Evolutionary conservation across 495 filamentous ascomycete species (phyloP), one percentile per base, ranked within the genome.

Genomic region (Aspergillus affinis): DNA sequence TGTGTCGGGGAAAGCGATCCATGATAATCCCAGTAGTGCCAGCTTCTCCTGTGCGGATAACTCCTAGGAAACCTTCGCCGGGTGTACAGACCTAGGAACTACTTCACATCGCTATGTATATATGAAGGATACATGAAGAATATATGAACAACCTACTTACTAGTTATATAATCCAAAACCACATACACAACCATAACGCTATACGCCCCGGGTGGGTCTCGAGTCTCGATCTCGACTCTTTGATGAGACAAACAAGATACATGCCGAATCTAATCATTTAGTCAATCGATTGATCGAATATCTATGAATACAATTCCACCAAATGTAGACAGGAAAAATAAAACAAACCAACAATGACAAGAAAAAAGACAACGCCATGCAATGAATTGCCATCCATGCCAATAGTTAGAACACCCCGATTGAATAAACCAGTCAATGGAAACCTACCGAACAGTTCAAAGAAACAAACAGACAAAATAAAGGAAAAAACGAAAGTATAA

Each of bases 11-110:
- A 80, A 69, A 46, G 67, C 77, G 0, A 72, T 79, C 15, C 68
- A 76, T 32, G 68, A 73, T 9, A 70, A 78, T 44, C 64, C 75
- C 21, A 72, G 69, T 47, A 68, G 63, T 19, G 62, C 67, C 12
- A 77, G 72, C 49, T 81, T 81, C 53, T 77, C 76, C 0, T 81
- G 78, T 51, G 72, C 72, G 17, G 72, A 77, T 58, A 79, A 76
- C 66, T 65, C 70, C 12, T 72, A 44, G 58, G 30, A 32, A 32
- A 7, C 3, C 30, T n/a, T n/a, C n/a, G n/a, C n/a, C n/a, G n/a
- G n/a, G n/a, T n/a, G 10, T 8, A 32, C 30, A 32, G 1, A 8
- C 30, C 1, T 8, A 32, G 23, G 2, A 26, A 26, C 23, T 4
- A 26, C 2, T 26, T 26, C 30, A 32, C 30, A 32, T 6, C 30